These are phyloP conservation scores for Nepenthes alata DNA, from an alignment of 179 eudicot species.

Conservation along the genomic window DNA sequence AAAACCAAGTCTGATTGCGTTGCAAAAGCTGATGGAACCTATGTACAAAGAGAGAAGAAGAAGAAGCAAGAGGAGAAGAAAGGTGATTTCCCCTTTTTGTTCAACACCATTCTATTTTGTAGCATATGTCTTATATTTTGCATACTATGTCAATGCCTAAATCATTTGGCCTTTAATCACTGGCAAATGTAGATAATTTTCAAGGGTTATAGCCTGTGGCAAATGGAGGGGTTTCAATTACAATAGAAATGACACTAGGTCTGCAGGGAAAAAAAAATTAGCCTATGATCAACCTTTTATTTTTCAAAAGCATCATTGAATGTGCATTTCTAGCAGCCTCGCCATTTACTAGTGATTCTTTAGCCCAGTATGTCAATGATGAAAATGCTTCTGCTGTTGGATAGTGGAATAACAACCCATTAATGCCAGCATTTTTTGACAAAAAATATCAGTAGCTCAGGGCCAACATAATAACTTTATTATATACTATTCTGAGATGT, in stretches of 20 bases:
- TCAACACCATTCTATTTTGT: neutral
- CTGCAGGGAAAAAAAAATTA: too few relatives aligned
- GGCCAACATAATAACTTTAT: too few relatives aligned
- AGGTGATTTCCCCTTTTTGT: constrained; percentile 24
- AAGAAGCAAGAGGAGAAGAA: constrained; percentile 75
- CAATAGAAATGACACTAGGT: too few relatives aligned
- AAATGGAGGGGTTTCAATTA: neutral
- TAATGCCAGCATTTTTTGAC: neutral
- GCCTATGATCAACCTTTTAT: too few relatives aligned
- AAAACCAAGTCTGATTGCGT: constrained; percentile 78
- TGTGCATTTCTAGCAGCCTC: neutral
- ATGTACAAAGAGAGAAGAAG: constrained; percentile 53
- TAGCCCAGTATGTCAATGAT: neutral
- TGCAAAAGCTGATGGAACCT: constrained; percentile 84
- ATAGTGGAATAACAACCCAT: neutral
- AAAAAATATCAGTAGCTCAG: neutral
- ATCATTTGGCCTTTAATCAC: neutral
- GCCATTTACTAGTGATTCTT: neutral
- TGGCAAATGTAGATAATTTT: neutral
- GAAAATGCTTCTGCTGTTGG: neutral
- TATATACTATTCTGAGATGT: too few relatives aligned
- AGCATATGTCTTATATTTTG: too few relatives aligned
- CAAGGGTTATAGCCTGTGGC: neutral
- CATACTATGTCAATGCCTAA: too few relatives aligned
- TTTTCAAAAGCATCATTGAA: too few relatives aligned